phyloP scores from a whole-genome alignment of 139 green algal species.

The Nannochloris sp. region DNA sequence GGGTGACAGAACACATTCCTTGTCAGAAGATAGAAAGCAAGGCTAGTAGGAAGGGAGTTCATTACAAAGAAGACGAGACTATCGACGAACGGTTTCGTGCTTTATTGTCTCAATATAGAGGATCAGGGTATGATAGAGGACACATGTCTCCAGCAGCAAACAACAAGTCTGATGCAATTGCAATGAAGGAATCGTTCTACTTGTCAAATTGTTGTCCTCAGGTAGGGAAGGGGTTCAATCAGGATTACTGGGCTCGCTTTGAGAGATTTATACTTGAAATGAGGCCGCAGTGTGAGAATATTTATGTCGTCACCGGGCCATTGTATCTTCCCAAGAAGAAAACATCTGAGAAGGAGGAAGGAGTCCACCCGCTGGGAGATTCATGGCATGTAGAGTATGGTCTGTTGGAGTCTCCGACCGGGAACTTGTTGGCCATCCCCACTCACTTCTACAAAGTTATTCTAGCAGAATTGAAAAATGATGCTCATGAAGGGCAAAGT shows the following conservation, averaged over 20 bases:
- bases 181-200: constrained; percentile 82
- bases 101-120: constrained; percentile 60
- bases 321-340: constrained; percentile 53
- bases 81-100: constrained; percentile 59
- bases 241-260: constrained; percentile 93
- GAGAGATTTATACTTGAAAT: constrained; percentile 74
- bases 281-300: constrained; percentile 35
- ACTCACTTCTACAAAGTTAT: constrained; percentile 92
- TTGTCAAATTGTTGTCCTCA: constrained; percentile 66
- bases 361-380: constrained; percentile 64
- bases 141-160: constrained; percentile 84
- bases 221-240: constrained; percentile 83
- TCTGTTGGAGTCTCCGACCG: too few relatives aligned
- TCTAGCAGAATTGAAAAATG: not conserved
- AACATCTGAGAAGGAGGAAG: constrained; percentile 5
- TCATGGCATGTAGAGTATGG: constrained; percentile 52
- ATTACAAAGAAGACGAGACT: constrained; percentile 58
- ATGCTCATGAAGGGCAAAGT: not conserved
- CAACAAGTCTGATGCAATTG: constrained; percentile 62
- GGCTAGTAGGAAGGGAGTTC: constrained; percentile 33
- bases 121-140: constrained; percentile 79
- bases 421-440: constrained; percentile 67
- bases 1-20: constrained; percentile 58
- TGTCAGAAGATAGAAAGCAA: constrained; percentile 5
- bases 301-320: constrained; percentile 78